Evolutionary conservation across 2,329 filamentous ascomycete species (phyloP).

Genomic region (Chrysoporthe cubensis): DNA sequence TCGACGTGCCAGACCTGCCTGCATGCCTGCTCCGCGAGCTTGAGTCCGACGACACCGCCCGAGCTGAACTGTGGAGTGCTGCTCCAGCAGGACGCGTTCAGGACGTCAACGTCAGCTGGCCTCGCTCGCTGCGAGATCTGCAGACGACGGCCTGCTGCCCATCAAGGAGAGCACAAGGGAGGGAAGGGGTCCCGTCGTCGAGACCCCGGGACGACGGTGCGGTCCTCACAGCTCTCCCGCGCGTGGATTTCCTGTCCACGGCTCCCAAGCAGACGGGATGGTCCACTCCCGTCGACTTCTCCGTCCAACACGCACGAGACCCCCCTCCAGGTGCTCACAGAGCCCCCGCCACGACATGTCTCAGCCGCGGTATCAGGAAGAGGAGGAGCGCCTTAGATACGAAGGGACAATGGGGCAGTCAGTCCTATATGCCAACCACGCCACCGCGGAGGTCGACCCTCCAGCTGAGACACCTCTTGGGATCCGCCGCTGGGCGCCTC

Average conservation of each 20-base stretch:
- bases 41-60: too few relatives aligned
- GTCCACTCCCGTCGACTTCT: background rate
- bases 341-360: background rate
- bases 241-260: background rate
- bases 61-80: too few relatives aligned
- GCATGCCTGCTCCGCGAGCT: too few relatives aligned
- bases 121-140: background rate
- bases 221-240: background rate
- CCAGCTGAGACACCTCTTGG: background rate
- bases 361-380: conserved; percentile 10
- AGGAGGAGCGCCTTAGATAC: background rate
- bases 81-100: background rate
- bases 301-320: background rate
- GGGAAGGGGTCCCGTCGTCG: too few relatives aligned
- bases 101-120: background rate
- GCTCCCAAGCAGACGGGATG: too few relatives aligned
- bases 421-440: background rate
- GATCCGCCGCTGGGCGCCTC: background rate
- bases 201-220: too few relatives aligned
- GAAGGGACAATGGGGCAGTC: background rate
- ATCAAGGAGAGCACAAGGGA: too few relatives aligned
- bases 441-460: background rate
- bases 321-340: background rate
- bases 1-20: background rate
- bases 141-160: background rate